A percentile compares a stretch with the other conserved stretches of the same genome.
These are phyloP conservation scores for Botryococcus braunii DNA, from an alignment of 163 green algal species.

Conservation along the genomic window DNA sequence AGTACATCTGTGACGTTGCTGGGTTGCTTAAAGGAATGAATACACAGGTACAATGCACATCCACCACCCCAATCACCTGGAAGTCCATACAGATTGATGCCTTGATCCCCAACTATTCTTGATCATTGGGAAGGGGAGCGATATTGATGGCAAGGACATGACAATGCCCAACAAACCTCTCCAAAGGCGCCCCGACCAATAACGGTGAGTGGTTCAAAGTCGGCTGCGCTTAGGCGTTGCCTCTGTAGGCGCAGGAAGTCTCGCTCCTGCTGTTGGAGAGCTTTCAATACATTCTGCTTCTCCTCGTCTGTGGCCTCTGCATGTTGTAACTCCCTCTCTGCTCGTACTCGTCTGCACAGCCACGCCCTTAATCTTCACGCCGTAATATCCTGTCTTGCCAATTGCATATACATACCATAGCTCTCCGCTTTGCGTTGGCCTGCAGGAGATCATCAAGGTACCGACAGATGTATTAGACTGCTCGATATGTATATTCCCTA, in stretches of 20 bases:
- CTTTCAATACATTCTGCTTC: conserved; percentile 36
- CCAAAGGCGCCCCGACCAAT: conserved; percentile 95
- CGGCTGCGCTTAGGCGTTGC: conserved; percentile 66
- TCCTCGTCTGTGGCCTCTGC: conserved; percentile 50
- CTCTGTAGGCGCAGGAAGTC: conserved; percentile 78
- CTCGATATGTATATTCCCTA: too few relatives aligned
- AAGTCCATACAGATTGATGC: too few relatives aligned
- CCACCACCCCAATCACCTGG: too few relatives aligned
- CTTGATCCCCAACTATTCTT: too few relatives aligned
- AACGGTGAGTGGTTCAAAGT: conserved; percentile 95
- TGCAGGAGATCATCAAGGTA: neutral
- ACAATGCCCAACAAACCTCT: conserved; percentile 72
- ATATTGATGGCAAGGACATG: too few relatives aligned
- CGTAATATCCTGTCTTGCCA: neutral
- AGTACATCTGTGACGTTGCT: too few relatives aligned
- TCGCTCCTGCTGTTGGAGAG: conserved; percentile 70
- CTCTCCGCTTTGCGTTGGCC: neutral
- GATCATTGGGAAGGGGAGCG: too few relatives aligned
- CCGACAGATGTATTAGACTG: too few relatives aligned
- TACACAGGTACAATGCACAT: too few relatives aligned
- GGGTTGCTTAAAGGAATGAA: too few relatives aligned
- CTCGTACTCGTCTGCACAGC: conserved; percentile 39
- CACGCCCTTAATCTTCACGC: neutral
- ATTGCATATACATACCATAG: neutral
- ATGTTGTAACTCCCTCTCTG: conserved; percentile 45